Conservation (phyloP, 352 stramenopile genomes). For the Phytophthora ramorum region DNA sequence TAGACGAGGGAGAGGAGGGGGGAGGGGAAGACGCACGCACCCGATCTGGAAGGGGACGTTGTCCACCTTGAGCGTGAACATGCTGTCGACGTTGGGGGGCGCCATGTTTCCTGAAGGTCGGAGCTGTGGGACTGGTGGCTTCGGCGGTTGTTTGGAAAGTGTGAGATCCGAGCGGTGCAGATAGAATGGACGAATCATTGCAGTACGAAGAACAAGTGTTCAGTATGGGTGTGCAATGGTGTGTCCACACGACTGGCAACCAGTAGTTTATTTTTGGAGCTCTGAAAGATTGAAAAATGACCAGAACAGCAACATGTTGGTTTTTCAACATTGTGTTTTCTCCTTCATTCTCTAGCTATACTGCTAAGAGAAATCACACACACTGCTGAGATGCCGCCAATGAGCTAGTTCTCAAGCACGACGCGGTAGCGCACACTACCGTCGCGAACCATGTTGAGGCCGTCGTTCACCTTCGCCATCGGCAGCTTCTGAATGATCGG, state of each 20-base stretch:
- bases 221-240: background rate
- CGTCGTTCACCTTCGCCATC: constrained; percentile 52
- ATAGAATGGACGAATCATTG: background rate
- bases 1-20: constrained; percentile 3
- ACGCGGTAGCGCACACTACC: constrained; percentile 44
- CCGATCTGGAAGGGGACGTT: constrained; percentile 85
- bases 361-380: no score
- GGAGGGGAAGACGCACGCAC: constrained; percentile 34
- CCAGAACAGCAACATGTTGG: no score
- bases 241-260: no score
- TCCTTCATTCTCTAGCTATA: no score
- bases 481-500: constrained; percentile 54
- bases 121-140: background rate
- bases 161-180: constrained; percentile 2
- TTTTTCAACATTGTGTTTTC: no score
- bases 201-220: background rate
- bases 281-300: no score
- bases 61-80: constrained; percentile 91
- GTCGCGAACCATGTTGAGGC: constrained; percentile 40
- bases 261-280: no score
- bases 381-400: no score
- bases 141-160: constrained; percentile 22
- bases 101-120: constrained; percentile 42
- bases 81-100: constrained; percentile 80
- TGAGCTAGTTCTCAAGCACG: constrained; percentile 29